Percentiles rank a stretch among this genome's conserved stretches.
phyloP scores from a whole-genome alignment of 2,329 filamentous ascomycete genomes.

The Atkinsonella texensis region DNA sequence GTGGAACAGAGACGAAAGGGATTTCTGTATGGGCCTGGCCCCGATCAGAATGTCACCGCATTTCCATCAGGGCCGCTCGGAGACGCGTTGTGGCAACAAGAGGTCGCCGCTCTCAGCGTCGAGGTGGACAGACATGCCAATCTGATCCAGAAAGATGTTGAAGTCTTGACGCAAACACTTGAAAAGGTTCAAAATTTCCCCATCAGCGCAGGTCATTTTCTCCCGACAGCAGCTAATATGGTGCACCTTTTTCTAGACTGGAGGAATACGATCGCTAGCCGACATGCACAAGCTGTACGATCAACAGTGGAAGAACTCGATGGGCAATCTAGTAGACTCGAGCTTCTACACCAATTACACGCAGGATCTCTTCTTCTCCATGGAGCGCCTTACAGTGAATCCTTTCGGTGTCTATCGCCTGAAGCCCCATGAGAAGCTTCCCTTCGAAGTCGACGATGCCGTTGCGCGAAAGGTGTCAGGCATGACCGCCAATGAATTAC shows the following conservation, averaged over 20 bases:
- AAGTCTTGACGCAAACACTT: not conserved
- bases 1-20: not conserved
- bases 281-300: constrained; percentile 30
- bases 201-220: not conserved
- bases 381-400: constrained; percentile 32
- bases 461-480: constrained; percentile 19
- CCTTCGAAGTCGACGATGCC: constrained; percentile 23
- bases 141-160: not conserved
- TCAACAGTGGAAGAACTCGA: constrained; percentile 24
- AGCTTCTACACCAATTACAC: constrained; percentile 32
- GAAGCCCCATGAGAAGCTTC: constrained; percentile 18
- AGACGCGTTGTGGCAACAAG: constrained; percentile 1
- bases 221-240: not conserved
- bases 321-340: constrained; percentile 18
- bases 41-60: constrained; percentile 1
- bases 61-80: constrained; percentile 1
- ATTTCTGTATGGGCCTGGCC: constrained; percentile 1
- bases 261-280: constrained; percentile 18
- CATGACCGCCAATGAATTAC: constrained; percentile 20
- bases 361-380: constrained; percentile 33
- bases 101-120: not conserved
- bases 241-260: constrained; percentile 10
- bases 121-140: not conserved
- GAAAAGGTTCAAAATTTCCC: not conserved
- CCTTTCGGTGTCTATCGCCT: constrained; percentile 27